Evolutionary conservation across 768 basidiomycete species (phyloP), one percentile per base, ranked within the genome.

Genomic region (Auriscalpium orientale): DNA sequence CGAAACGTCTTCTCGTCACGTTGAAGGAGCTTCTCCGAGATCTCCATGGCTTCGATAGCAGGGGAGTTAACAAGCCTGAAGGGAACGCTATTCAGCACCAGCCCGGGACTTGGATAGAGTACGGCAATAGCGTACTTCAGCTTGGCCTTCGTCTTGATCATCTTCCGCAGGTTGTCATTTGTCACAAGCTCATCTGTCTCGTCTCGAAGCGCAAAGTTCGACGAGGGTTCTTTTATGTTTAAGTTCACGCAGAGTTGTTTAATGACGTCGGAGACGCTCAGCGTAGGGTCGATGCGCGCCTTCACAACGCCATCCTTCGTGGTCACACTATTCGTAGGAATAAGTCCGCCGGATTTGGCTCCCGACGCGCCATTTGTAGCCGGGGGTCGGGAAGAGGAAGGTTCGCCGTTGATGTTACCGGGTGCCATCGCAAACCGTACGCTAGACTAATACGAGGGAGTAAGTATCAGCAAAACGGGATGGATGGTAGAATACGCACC

Each of bases 251-350:
- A 91, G 10, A 93, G 79, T 68, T 91, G 89, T 55, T 81, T 83
- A 51, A 93, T 79, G 55, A 93, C 91, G 67, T 93, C 91, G 52
- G 88, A 83, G 51, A 91, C 91, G 7, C 85, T 83, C 34, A 92
- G 76, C 6, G 89, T 84, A 15, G 88, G 87, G 66, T 93, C 91
- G 61, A 93, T 93, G 57, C 91, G 82, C 11, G 89, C 85, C 58
- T 89, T 84, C 20, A 92, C 89, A 46, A 84, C 84, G 45, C 89
- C 89, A 18, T 89, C 85, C 55, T 77, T 81, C 8, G 87, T 90
- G 3, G 87, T 84, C 50, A 93, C 89, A 55, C 79, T 89, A 70
- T 93, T 93, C 10, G 91, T 93, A 8, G 91, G 91, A 2, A 91
- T 80, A 35, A 91, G 75, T 7, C 75, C 68, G 7, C 75, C 68